Evolutionary conservation across 495 filamentous ascomycete species (phyloP), one percentile per base, ranked within the genome.

Genomic region (Aspergillus saccharolyticus): DNA sequence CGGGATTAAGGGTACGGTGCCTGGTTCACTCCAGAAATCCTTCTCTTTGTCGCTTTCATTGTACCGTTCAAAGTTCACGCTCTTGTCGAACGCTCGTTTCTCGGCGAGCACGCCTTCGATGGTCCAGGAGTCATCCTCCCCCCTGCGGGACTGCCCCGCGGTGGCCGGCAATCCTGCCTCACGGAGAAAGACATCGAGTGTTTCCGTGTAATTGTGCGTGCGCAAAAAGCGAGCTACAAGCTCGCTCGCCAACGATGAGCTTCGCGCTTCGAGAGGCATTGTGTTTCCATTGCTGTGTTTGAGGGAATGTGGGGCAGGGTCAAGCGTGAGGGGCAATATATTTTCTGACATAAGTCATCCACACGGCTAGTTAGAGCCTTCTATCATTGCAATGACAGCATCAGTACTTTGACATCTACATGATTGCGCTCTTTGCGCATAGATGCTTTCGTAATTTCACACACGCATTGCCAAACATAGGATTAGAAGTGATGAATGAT

Each of bases 91-190:
- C 0, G 71, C 67, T 58, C 78, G 78, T 69, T 89, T 89, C 67
- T 89, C 85, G 48, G 86, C 78, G 42, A 89, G 73, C 45, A 89
- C 70, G 52, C 77, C 69, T 56, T 89, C 85, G 46, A 89, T 77
- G 12, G 85, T 86, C 62, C 85, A 72, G 46, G 76, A 74, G 44
- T 74, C 70, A 12, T 63, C 80, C 14, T 78, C 75, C 10, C 62
- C 68, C 19, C 54, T 59, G 47, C 52, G 52, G 9, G 56, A 42
- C 42, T 75, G 66, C 60, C 74, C 68, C 61, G 62, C 72, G 58
- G 78, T 69, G 4, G 65, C 60, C 4, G 78, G 67, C 17, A 89
- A 75, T 17, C 76, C 77, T 14, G 86, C 84, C 69, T 89, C 86
- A 44, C 73, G 71, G 33, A 89, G 71, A 63, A 89, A 89, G 9